phyloP scores from a whole-genome alignment of 169 alveolate species.

The Cryptosporidium sp. region DNA sequence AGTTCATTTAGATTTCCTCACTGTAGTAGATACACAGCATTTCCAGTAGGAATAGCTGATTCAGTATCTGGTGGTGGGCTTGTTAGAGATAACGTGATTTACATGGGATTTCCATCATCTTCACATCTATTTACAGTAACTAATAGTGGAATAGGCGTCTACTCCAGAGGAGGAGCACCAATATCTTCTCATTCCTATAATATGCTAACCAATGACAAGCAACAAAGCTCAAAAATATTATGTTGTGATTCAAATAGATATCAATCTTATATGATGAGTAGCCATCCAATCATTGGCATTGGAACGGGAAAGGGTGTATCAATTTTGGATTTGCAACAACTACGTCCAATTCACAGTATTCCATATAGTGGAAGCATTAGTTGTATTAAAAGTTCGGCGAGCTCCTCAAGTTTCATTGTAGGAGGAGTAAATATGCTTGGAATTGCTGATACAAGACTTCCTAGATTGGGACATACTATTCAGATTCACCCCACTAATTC shows the following conservation, averaged over 20 bases:
- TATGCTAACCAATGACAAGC: conserved; percentile 12
- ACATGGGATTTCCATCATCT: conserved; percentile 61
- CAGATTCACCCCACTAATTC: conserved; percentile 19
- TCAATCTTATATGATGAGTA: conserved; percentile 25
- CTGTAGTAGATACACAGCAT: conserved; percentile 68
- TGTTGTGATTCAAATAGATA: conserved; percentile 62
- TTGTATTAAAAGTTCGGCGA: conserved; percentile 41
- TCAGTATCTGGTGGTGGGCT: not conserved
- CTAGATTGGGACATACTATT: conserved; percentile 58
- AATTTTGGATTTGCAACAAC: conserved; percentile 52
- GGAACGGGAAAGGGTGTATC: conserved; percentile 69
- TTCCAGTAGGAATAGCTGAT: conserved; percentile 69
- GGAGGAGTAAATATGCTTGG: conserved; percentile 67
- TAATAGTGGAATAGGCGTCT: conserved; percentile 61
- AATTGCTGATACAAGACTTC: conserved; percentile 58
- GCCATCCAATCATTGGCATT: conserved; percentile 37
- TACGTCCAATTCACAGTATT: conserved; percentile 38
- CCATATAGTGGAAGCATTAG: conserved; percentile 62
- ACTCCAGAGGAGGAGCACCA: conserved; percentile 71
- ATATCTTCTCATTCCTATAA: conserved; percentile 37
- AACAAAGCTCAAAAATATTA: conserved; percentile 1
- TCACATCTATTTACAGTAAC: conserved; percentile 63
- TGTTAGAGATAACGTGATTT: conserved; percentile 43
- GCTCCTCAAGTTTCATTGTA: conserved; percentile 33
- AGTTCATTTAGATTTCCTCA: conserved; percentile 73